These are phyloP conservation scores for Rhizopus microsporus DNA, from an alignment of 371 early-diverging fungal genomes.

Conservation along the genomic window DNA sequence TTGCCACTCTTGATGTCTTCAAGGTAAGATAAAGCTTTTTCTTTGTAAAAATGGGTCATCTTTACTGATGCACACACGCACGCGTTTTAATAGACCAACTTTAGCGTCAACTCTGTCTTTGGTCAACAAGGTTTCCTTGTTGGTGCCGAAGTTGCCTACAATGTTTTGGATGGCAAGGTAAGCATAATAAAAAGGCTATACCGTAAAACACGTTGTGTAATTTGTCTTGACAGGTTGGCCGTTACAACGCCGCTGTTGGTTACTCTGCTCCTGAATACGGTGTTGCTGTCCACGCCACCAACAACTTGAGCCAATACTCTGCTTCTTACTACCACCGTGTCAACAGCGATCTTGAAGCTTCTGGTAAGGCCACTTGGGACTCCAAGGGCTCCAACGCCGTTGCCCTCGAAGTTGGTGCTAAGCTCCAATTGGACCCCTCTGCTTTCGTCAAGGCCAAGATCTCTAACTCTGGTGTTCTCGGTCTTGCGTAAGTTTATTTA, in stretches of 20 bases:
- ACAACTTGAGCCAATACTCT: conserved; percentile 73
- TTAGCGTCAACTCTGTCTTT: conserved; percentile 52
- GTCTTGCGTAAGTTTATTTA: conserved; percentile 63
- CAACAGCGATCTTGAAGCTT: conserved; percentile 87
- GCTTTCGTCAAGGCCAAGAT: conserved; percentile 97
- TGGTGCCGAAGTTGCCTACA: conserved; percentile 94
- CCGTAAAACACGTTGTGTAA: not conserved
- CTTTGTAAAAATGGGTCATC: not conserved
- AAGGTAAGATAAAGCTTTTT: conserved; percentile 29
- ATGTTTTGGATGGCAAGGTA: conserved; percentile 80
- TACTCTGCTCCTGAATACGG: conserved; percentile 87
- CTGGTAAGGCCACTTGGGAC: conserved; percentile 93
- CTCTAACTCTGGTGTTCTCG: conserved; percentile 91
- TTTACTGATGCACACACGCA: not conserved
- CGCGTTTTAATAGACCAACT: conserved; percentile 36
- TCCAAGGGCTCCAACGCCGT: conserved; percentile 73
- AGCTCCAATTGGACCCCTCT: conserved; percentile 85
- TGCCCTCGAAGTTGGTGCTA: conserved; percentile 93
- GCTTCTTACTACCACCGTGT: conserved; percentile 97
- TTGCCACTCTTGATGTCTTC: conserved; percentile 50
- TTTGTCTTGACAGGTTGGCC: conserved; percentile 53
- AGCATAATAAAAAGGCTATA: conserved; percentile 2
- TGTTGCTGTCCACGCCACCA: conserved; percentile 82
- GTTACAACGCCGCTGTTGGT: conserved; percentile 86
- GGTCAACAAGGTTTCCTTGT: conserved; percentile 84